Conservation (phyloP, 2,329 filamentous ascomycete species). For the Diaporthe eres region DNA sequence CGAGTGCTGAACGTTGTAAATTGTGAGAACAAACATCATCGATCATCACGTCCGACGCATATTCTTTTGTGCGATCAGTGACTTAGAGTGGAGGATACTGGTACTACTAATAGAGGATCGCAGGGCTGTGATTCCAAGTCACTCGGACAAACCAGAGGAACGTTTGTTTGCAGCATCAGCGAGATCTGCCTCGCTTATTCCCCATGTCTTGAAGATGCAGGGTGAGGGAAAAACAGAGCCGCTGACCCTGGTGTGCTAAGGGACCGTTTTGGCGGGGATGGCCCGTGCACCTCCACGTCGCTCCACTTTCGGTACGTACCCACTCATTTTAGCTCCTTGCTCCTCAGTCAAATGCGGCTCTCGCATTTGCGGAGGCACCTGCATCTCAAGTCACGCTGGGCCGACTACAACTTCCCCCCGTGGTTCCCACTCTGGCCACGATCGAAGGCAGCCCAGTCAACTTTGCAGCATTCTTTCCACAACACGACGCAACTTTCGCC, state of each 20-base stretch:
- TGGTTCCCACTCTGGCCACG: background rate
- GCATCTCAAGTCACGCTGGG: background rate
- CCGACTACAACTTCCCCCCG: background rate
- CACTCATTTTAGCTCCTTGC: constrained; percentile 1
- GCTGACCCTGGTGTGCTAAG: background rate
- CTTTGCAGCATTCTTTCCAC: background rate
- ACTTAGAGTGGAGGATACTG: too few species aligned
- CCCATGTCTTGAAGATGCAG: background rate
- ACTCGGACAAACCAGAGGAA: background rate
- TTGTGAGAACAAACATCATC: background rate
- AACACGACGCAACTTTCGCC: background rate
- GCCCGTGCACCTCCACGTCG: constrained; percentile 12
- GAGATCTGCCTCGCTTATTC: background rate
- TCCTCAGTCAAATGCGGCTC: constrained; percentile 20
- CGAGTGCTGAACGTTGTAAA: background rate
- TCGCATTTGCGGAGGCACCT: background rate
- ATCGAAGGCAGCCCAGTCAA: background rate
- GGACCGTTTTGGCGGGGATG: background rate
- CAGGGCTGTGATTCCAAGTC: background rate
- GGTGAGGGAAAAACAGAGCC: background rate
- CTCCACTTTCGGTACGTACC: constrained; percentile 1
- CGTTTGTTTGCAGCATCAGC: background rate
- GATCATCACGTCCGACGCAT: background rate
- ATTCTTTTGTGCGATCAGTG: background rate
- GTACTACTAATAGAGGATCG: background rate